phyloP scores from a whole-genome alignment of 225 moss, liverwort and hornwort species.

The Bryoerythrophyllum caledonicum region DNA sequence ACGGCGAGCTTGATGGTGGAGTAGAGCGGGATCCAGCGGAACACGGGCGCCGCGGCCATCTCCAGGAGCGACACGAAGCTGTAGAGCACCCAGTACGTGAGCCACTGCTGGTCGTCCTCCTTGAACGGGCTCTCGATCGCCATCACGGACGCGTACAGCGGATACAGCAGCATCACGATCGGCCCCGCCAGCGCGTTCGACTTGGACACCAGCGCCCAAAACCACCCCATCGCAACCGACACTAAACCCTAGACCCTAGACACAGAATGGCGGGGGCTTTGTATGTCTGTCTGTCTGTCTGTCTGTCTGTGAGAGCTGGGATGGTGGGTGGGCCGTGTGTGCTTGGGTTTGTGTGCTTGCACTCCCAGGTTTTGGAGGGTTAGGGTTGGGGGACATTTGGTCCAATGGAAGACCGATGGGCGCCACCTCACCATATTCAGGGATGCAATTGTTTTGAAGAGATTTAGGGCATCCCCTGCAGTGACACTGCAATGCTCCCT shows the following conservation, averaged over 20 bases:
- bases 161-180: slow-evolving; percentile 60
- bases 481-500: too few species aligned
- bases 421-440: not conserved
- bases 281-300: too few species aligned
- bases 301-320: too few species aligned
- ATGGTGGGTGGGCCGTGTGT: too few species aligned
- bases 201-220: slow-evolving; percentile 39
- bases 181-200: slow-evolving; percentile 51
- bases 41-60: slow-evolving; percentile 61
- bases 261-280: too few species aligned
- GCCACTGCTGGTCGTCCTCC: slow-evolving; percentile 76
- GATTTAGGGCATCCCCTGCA: too few species aligned
- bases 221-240: slow-evolving; percentile 50
- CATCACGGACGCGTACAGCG: slow-evolving; percentile 60
- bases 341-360: too few species aligned
- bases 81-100: slow-evolving; percentile 69
- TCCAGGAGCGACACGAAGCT: slow-evolving; percentile 52
- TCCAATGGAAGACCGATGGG: not conserved
- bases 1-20: slow-evolving; percentile 51
- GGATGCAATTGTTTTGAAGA: too few species aligned
- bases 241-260: too few species aligned
- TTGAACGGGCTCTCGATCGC: slow-evolving; percentile 73
- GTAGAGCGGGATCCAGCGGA: slow-evolving; percentile 61
- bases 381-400: not conserved
- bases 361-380: not conserved